Base-by-base conservation (phyloP, 2,329 filamentous ascomycete genomes). In the Fusarium palustre region DNA sequence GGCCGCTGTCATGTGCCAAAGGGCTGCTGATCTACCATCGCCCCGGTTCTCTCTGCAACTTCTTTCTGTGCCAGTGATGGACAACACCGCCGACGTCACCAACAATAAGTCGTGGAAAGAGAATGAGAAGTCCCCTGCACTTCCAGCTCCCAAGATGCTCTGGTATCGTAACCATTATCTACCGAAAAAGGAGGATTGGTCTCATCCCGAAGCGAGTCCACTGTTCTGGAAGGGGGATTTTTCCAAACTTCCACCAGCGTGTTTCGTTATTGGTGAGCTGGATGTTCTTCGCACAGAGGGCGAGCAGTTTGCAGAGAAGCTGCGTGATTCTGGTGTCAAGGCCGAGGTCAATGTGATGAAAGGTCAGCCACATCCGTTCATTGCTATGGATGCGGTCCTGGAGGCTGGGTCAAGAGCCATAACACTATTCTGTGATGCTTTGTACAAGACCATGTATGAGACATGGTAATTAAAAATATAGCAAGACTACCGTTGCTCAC, bases 1-100 rank as follows among this genome's bases (percentile, higher is more conserved):
- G 9, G 62, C 60, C 7, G 60, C 60, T 3, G 38, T 65, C 10
- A 65, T 65, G 54, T 65, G 62, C 1, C 62, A 65, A 36, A 47
- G 62, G 7, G 62, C 62, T 1, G 60, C 60, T 8, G 54, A 65
- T n/a, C 42, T 25, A 11, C 36, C 24, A 25, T 39, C 20, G 0
- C 36, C 54, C 0, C 33, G 39, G 0, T 59, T 65, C 25, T 65
- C 62, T 4, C 36, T 65, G 0, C 62, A 65, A 18, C 62, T 65
- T 3, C 60, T 65, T 2, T 65, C 62, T 3, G 60, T 65, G 0
- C 60, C 62, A 0, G 62, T 65, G 0, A 65, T 54, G 60, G 54
- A 65, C 10, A 65, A 65, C 24, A 65, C 60, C 1, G 62, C 54
- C 1, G 54, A 59, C 0, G 18, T 4, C 2, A 48, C 10, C 2